Evolutionary conservation across 805 yeast genomes (phyloP), one percentile per base, ranked within the genome.

Genomic region (Wickerhamomyces hampshirensis): DNA sequence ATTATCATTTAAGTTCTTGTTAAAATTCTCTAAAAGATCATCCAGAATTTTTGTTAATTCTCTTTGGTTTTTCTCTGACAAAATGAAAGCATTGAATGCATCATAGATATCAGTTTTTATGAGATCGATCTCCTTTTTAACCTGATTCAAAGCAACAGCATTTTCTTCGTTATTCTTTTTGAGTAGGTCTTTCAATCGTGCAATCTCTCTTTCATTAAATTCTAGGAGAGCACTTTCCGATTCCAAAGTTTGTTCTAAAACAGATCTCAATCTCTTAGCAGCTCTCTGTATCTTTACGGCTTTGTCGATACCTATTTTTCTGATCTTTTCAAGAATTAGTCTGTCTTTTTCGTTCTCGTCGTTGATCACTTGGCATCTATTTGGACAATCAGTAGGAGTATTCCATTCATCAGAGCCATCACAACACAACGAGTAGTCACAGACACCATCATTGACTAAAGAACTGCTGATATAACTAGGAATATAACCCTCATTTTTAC

Each of bases 371-470:
- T 29, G 40, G 43, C 69, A 63, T 21, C 35, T 40, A 28, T 42
- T 45, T 15, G 46, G 47, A 39, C 62, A 57, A 5, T 48, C 41
- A 9, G 43, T 46, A 11, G 9, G 18, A 5, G 53, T 46, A 18
- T 37, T 46, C 52, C 46, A 57, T 57, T 93, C 98, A 60, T 93
- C 98, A 1, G 87, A 73, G 7, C 98, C 98, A 61, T 93, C 98
- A 60, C 98, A 93, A 59, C 98, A 93, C 9, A 69, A 36, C 14
- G 79, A 83, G 56, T 83, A 84, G 56, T 93, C 98, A 63, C 98
- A 93, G 3, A 81, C 78, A 0, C 97, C 97, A 60, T 93, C 98
- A 50, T 81, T 77, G 13, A 93, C 84, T 40, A 78, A 71, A 49
- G 66, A 75, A 6, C 79, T 69, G 5, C 87, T 81, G 11, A 93